Evolutionary conservation across 2,329 filamentous ascomycete species (phyloP).

Genomic region (Didymella pinodella): DNA sequence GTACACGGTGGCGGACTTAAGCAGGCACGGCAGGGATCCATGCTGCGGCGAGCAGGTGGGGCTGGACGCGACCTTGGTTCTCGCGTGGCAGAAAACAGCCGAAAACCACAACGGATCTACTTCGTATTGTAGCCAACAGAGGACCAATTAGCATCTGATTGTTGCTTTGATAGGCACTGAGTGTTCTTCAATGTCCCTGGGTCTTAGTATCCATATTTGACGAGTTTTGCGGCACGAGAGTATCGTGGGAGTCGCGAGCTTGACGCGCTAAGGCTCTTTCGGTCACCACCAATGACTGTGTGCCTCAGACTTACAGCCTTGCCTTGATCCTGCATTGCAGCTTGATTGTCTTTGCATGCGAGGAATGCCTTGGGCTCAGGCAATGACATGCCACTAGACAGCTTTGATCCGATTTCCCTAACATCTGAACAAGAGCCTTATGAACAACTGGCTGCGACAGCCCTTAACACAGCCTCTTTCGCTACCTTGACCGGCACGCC

Average conservation of each 20-base stretch:
- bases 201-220: too few species aligned
- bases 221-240: too few species aligned
- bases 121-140: too few species aligned
- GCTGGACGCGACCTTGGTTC: constrained; percentile 7
- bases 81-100: too few species aligned
- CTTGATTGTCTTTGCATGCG: not conserved
- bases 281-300: too few species aligned
- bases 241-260: not conserved
- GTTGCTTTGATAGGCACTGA: too few species aligned
- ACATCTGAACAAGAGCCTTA: too few species aligned
- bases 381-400: not conserved
- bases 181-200: too few species aligned
- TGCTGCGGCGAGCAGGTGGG: constrained; percentile 17
- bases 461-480: not conserved
- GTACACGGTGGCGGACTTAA: constrained; percentile 15
- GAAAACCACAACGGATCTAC: too few species aligned
- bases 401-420: not conserved
- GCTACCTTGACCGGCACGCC: not conserved
- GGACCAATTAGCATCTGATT: too few species aligned
- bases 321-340: not conserved
- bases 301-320: not conserved
- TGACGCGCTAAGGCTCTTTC: constrained; percentile 1
- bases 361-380: not conserved
- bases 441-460: not conserved
- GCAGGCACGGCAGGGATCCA: not conserved